Conservation (phyloP, 768 basidiomycete species). For the Pluteus cervinus region DNA sequence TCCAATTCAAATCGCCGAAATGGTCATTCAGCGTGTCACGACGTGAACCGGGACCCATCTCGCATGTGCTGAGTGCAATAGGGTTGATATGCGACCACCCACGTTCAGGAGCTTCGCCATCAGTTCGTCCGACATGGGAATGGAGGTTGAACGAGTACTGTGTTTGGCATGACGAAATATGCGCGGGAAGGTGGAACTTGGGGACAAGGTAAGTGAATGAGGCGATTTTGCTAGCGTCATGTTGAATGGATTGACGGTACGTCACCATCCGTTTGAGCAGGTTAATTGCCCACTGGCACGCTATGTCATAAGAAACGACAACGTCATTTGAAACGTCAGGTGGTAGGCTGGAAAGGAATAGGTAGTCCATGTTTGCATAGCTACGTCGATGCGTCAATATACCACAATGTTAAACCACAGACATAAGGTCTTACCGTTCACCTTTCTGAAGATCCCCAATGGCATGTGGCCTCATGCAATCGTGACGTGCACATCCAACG, state of each 20-base stretch:
- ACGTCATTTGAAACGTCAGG: slow-evolving; percentile 6
- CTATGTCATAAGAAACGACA: slow-evolving; percentile 18
- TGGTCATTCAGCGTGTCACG: no score
- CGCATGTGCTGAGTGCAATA: no score
- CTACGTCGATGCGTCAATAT: slow-evolving; percentile 7
- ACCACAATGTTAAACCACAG: no score
- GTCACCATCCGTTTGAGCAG: slow-evolving; percentile 11
- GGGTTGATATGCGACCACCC: no score
- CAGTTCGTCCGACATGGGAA: slow-evolving; percentile 11
- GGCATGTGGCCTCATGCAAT: slow-evolving; percentile 16
- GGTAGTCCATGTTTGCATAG: slow-evolving; percentile 21
- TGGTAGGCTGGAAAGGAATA: slow-evolving; percentile 17
- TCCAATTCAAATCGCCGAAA: no score
- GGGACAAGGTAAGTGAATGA: slow-evolving; percentile 16
- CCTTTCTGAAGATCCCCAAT: slow-evolving; percentile 27
- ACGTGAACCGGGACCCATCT: no score
- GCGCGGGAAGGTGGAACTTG: slow-evolving; percentile 20
- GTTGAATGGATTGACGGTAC: slow-evolving; percentile 9
- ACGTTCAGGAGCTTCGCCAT: slow-evolving; percentile 27
- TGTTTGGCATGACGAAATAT: slow-evolving; percentile 5
- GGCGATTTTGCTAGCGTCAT: background rate
- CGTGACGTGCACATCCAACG: slow-evolving; percentile 18
- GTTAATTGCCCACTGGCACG: slow-evolving; percentile 13
- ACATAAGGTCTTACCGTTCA: slow-evolving; percentile 18
- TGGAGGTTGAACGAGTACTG: background rate